Base-by-base conservation (phyloP, 768 basidiomycete genomes). In the Ramaria rubella region DNA sequence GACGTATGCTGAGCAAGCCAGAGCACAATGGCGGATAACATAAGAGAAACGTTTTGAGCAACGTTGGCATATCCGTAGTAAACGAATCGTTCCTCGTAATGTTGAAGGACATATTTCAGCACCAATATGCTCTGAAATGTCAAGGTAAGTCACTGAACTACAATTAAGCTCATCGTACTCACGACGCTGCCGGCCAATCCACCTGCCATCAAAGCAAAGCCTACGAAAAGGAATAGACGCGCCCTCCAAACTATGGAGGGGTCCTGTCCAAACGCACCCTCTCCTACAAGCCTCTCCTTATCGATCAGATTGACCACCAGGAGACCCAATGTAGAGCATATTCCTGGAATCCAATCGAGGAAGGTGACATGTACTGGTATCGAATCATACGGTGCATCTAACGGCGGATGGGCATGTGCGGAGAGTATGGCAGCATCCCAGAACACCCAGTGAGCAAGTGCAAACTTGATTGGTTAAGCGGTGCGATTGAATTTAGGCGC, bases 101-200 rank as follows among this genome's bases (percentile, higher is more conserved):
- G 77, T 5, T 81, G 76, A 34, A 97, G 70, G 62, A 94, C 68
- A 66, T 98, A 98, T 70, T 97, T 97, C 66, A 98, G 77, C 52
- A 97, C 83, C 31, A 95, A 75, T 9, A 96, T 77, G 14, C 88
- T 87, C 94, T 97, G 67, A 1, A 30, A 14, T 38, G 52, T 3
- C 2, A 49, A 12, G 59, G 4, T 5, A 26, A 23, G 21, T 30
- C 29, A 45, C 8, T n/a, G 17, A 54, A 27, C 26, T 5, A 43
- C 51, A 52, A 27, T 40, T 33, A 36, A 33, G 23, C 23, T n/a
- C n/a, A n/a, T n/a, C n/a, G n/a, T 14, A 82, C 94, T 64, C 66
- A 97, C 94, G 67, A 96, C 82, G 66, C 93, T 94, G 49, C 95
- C 96, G n/a, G 95, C 96, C 44, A 98, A 68, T 0, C 96, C 96